phyloP scores from a whole-genome alignment of 805 yeast species.

The Saccharomycodes ludwigii region DNA sequence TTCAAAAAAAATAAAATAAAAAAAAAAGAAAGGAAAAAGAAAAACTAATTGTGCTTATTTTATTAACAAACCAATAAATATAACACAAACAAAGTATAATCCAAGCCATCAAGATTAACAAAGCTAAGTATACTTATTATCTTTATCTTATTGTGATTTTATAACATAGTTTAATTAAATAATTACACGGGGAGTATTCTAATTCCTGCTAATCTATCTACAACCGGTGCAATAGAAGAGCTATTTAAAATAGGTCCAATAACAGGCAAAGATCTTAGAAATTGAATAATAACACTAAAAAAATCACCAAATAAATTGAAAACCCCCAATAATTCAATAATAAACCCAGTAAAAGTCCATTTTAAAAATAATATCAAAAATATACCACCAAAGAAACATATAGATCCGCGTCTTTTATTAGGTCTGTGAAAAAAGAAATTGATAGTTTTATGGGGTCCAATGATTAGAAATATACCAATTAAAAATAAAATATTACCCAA shows the following conservation, averaged over 20 bases:
- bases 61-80: too few relatives aligned
- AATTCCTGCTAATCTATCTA: slow-evolving; percentile 55
- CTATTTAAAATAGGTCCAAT: slow-evolving; percentile 77
- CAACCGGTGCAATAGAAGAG: slow-evolving; percentile 69
- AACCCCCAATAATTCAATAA: slow-evolving; percentile 80
- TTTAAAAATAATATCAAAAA: slow-evolving; percentile 52
- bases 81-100: too few relatives aligned
- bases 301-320: slow-evolving; percentile 87
- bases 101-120: too few relatives aligned
- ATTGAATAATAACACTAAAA: slow-evolving; percentile 77
- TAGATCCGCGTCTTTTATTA: slow-evolving; percentile 71
- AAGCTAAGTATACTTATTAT: not conserved
- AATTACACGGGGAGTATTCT: slow-evolving; percentile 50
- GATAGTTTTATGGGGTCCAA: slow-evolving; percentile 76
- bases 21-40: too few relatives aligned
- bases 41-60: too few relatives aligned
- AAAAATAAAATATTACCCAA: slow-evolving; percentile 74
- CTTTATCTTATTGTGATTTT: not conserved
- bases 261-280: slow-evolving; percentile 75
- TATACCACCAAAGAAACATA: slow-evolving; percentile 70
- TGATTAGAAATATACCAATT: slow-evolving; percentile 73
- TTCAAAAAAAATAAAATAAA: too few relatives aligned
- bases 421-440: slow-evolving; percentile 72
- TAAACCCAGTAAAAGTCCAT: slow-evolving; percentile 74
- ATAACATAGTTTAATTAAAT: not conserved